These are phyloP conservation scores for Podospora pseudocomata DNA, from an alignment of 495 filamentous ascomycete genomes.

Conservation along the genomic window DNA sequence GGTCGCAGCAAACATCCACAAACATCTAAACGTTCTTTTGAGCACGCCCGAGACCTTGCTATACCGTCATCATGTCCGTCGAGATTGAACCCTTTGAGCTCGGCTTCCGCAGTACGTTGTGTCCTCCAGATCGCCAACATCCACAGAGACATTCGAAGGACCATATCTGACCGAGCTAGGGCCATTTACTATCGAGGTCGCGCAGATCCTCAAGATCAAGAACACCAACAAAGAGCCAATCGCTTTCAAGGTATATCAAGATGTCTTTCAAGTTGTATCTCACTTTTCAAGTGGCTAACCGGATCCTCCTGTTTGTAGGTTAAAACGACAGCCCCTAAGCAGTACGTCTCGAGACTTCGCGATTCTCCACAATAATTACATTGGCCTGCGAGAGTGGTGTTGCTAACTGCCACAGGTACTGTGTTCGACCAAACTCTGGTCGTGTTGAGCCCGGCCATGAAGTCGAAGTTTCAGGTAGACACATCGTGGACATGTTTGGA, in stretches of 20 bases:
- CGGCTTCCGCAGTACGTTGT: conserved; percentile 78
- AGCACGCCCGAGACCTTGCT: background rate
- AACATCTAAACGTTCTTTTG: background rate
- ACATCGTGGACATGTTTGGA: background rate
- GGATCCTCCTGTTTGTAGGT: conserved; percentile 56
- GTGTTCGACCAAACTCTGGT: conserved; percentile 94
- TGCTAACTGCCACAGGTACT: conserved; percentile 65
- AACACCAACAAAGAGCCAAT: conserved; percentile 77
- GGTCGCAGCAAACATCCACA: conserved; percentile 1
- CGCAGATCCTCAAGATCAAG: conserved; percentile 73
- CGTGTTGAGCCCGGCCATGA: conserved; percentile 82
- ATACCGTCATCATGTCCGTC: conserved; percentile 70
- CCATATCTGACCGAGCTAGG: conserved; percentile 52
- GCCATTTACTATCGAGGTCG: conserved; percentile 87
- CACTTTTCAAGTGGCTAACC: conserved; percentile 7
- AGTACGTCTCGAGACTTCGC: conserved; percentile 57
- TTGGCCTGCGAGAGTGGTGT: background rate
- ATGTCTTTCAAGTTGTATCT: background rate
- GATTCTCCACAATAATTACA: background rate
- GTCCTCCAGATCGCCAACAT: conserved; percentile 1
- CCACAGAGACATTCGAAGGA: background rate
- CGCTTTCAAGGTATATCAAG: conserved; percentile 81
- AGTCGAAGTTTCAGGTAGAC: conserved; percentile 84
- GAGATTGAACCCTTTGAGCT: conserved; percentile 89
- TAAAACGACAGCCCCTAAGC: conserved; percentile 98